Percentiles rank a stretch among this genome's conserved stretches.
phyloP scores from a whole-genome alignment of 169 alveolate genomes.

The Plasmodium fragile region DNA sequence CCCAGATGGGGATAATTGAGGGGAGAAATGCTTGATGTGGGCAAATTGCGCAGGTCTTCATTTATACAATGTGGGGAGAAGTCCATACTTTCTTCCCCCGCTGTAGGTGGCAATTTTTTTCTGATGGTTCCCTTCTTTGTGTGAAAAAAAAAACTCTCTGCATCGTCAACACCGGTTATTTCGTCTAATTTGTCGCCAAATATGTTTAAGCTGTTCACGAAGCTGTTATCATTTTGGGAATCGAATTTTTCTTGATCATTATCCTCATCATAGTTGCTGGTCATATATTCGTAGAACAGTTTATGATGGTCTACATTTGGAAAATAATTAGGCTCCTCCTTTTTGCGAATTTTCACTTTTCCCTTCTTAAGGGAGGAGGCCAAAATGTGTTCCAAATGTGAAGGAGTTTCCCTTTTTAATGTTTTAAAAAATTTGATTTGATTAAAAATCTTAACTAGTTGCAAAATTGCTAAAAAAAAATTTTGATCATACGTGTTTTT shows the following conservation, averaged over 20 bases:
- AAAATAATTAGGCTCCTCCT: not conserved
- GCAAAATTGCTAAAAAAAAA: constrained; percentile 17
- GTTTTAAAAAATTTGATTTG: constrained; percentile 49
- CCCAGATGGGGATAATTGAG: not conserved
- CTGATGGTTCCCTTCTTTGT: not conserved
- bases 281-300: constrained; percentile 70
- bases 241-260: not conserved
- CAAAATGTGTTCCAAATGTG: not conserved
- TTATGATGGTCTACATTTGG: constrained; percentile 9
- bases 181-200: constrained; percentile 38
- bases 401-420: constrained; percentile 35
- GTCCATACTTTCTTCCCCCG: not conserved
- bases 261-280: not conserved
- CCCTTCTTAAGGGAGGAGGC: not conserved
- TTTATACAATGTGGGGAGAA: not conserved
- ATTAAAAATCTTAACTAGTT: constrained; percentile 50
- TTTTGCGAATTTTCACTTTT: not conserved
- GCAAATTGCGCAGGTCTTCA: not conserved
- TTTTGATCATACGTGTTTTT: constrained; percentile 8
- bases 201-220: constrained; percentile 29
- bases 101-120: not conserved
- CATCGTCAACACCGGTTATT: not conserved
- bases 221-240: not conserved
- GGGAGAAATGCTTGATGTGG: not conserved
- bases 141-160: not conserved